Conservation (phyloP, 176 grass and related monocot species). For the Cenchrus purpureus region DNA sequence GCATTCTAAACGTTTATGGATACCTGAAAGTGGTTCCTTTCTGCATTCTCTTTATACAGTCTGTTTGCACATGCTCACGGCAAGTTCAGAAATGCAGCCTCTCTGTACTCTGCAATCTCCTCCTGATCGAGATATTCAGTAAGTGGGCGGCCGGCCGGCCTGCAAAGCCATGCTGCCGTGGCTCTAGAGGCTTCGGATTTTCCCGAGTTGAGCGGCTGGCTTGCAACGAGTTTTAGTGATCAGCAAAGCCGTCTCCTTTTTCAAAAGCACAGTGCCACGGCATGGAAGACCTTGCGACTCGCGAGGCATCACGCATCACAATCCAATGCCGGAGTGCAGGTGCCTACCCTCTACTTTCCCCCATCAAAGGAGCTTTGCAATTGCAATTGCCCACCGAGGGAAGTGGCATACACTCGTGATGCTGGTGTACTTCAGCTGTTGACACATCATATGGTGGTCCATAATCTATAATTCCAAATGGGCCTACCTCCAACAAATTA, state of each 20-base stretch:
- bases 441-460: neutral
- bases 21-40: neutral
- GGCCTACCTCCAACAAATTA: slow-evolving; percentile 22
- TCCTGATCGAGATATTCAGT: neutral
- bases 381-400: slow-evolving; percentile 4
- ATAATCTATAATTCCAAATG: neutral
- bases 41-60: neutral
- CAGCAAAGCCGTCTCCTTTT: slow-evolving; percentile 10
- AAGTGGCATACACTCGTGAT: slow-evolving; percentile 29
- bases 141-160: neutral
- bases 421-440: neutral
- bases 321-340: slow-evolving; percentile 12
- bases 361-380: neutral
- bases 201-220: slow-evolving; percentile 34
- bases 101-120: neutral
- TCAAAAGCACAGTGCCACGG: neutral
- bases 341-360: neutral
- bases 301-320: slow-evolving; percentile 33
- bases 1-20: neutral
- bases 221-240: slow-evolving; percentile 22
- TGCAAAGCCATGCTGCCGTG: neutral
- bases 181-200: slow-evolving; percentile 22
- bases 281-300: slow-evolving; percentile 10
- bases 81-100: neutral
- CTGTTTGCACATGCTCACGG: neutral